Base-by-base conservation (phyloP, 805 yeast genomes). In the Cyberlindnera euphorbiiphila region DNA sequence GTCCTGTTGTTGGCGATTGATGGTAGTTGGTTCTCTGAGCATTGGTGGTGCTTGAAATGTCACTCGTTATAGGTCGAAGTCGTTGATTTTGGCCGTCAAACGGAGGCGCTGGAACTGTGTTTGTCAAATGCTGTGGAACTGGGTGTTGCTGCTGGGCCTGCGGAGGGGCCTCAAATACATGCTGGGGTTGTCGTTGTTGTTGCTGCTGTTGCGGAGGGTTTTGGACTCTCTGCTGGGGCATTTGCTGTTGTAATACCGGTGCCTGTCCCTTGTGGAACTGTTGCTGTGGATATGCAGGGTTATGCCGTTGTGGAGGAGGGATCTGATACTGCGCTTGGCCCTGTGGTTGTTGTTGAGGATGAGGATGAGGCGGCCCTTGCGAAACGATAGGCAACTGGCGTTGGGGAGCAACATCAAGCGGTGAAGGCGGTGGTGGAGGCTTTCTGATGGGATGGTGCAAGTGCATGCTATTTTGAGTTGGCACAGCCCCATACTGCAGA, bases 161-260 rank as follows among this genome's bases (percentile, higher is more conserved):
- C 13, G 34, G 27, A 12, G 32, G 25, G 29, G 50, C 22, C 30
- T 37, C 28, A 42, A 38, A 18, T 29, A 34, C 31, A 32, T 47
- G 24, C 35, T 38, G 40, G 33, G 37, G 25, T 21, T 35, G 34
- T 26, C 41, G 21, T 33, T 43, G 14, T 37, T 47, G 31, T 37
- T 47, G 24, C 25, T 49, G 32, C 4, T 21, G 29, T 9, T 21
- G 37, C 13, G 23, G 37, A 7, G 29, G 29, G 9, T 31, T 39
- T 17, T 28, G 41, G 6, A 13, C 39, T 23, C 25, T 25, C 11
- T 41, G 43, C 32, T 13, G 34, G 4, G 17, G 54, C 19, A 34
- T 49, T 15, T 41, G 57, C 34, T 39, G 64, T 17, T 37, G 48
- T 29, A n/a, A n/a, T n/a, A n/a, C n/a, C 38, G 51, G 10, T 36